A percentile compares a stretch with the other conserved stretches of the same genome.
Conservation (phyloP, 352 stramenopile species). For the Phytophthora multivora region DNA sequence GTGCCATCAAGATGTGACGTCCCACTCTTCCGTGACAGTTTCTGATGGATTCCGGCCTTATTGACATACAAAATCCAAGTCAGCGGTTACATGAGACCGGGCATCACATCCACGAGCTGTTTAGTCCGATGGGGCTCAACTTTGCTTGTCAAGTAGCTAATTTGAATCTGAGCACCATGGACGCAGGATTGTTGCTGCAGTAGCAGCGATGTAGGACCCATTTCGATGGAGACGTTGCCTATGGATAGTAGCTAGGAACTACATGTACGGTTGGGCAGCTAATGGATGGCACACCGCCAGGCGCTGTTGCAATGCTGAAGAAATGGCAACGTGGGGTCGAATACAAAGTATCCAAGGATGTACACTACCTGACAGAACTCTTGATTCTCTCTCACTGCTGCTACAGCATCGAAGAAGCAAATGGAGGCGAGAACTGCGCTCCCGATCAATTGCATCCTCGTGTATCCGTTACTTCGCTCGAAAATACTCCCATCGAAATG, state of each 20-base stretch:
- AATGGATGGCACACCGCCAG: too few species aligned
- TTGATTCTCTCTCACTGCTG: too few species aligned
- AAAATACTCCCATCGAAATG: slow-evolving; percentile 19
- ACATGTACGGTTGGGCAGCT: too few species aligned
- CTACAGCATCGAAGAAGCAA: too few species aligned
- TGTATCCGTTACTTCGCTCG: slow-evolving; percentile 1
- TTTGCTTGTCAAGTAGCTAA: slow-evolving; percentile 3
- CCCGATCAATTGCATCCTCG: neutral
- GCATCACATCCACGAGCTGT: neutral
- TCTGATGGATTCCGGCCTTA: slow-evolving; percentile 37
- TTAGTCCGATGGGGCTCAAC: slow-evolving; percentile 1
- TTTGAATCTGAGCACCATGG: too few species aligned
- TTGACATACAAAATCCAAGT: slow-evolving; percentile 4
- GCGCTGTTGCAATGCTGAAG: too few species aligned
- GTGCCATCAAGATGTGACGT: slow-evolving; percentile 26
- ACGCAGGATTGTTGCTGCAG: too few species aligned
- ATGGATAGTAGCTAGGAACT: too few species aligned
- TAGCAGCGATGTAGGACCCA: neutral
- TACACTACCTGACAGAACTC: too few species aligned
- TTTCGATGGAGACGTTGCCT: slow-evolving; percentile 1
- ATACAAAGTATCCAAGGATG: too few species aligned
- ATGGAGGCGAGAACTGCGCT: too few species aligned
- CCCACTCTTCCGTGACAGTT: slow-evolving; percentile 34
- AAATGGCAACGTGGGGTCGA: too few species aligned
- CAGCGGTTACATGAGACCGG: neutral